Conservation (phyloP, 345 rosid species). For the Noccaea caerulescens region DNA sequence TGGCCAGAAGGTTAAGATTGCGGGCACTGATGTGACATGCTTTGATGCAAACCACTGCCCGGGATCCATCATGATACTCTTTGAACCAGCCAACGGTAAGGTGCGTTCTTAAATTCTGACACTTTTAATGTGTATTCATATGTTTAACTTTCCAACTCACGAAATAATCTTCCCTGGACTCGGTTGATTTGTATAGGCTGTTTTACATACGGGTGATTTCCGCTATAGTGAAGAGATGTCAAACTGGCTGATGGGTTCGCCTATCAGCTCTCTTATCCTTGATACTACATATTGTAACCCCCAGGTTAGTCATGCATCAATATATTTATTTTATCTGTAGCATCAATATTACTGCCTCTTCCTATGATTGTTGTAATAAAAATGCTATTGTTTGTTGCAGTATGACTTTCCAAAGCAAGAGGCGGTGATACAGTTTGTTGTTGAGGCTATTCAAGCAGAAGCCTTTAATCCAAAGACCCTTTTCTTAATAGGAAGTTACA, state of each 20-base stretch:
- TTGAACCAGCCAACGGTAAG: constrained; percentile 88
- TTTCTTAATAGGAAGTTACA: constrained; percentile 91
- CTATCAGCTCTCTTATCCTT: constrained; percentile 78
- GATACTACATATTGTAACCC: constrained; percentile 97
- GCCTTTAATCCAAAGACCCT: constrained; percentile 86
- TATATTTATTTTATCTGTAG: background rate
- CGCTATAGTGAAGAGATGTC: constrained; percentile 72
- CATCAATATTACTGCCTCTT: background rate
- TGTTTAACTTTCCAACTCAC: background rate
- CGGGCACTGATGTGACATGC: constrained; percentile 74
- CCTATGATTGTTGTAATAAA: background rate
- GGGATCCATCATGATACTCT: constrained; percentile 83
- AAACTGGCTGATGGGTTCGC: constrained; percentile 47
- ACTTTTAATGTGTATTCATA: background rate
- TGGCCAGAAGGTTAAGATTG: constrained; percentile 67
- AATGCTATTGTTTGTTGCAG: constrained; percentile 49
- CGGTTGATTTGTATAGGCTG: constrained; percentile 52
- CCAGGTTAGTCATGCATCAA: constrained; percentile 57
- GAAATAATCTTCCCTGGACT: background rate
- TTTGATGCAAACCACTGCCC: constrained; percentile 97
- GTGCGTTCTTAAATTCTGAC: constrained; percentile 50
- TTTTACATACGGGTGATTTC: constrained; percentile 94
- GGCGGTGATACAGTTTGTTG: constrained; percentile 85
- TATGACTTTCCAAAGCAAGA: constrained; percentile 98
- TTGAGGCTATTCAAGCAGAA: constrained; percentile 97